Percentiles rank a stretch among this genome's conserved stretches.
These are phyloP conservation scores for Agrocybe pediades DNA, from an alignment of 768 basidiomycete species.

Conservation along the genomic window DNA sequence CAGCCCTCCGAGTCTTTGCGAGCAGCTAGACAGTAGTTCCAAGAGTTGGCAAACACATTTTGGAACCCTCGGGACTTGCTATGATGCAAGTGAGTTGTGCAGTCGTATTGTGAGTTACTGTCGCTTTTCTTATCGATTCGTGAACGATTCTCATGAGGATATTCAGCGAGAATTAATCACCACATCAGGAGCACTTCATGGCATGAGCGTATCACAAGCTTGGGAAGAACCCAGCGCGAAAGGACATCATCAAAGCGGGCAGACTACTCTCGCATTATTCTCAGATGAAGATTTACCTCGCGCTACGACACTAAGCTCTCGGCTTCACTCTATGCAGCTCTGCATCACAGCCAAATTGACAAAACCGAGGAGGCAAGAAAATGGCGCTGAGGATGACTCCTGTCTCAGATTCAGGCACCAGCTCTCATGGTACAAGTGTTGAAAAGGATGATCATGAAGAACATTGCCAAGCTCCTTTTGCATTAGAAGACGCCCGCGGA, in stretches of 20 bases:
- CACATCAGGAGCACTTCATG: neutral
- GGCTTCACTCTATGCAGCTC: too few relatives aligned
- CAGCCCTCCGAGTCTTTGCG: neutral
- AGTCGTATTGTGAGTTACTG: constrained; percentile 3
- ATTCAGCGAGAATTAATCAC: constrained; percentile 2
- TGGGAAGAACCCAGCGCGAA: neutral
- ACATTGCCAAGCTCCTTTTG: neutral
- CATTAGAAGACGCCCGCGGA: constrained; percentile 5
- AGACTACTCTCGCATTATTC: constrained; percentile 4
- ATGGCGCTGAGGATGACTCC: too few relatives aligned
- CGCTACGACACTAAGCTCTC: too few relatives aligned
- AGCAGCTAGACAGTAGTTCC: neutral
- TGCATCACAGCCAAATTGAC: too few relatives aligned
- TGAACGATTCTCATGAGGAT: neutral
- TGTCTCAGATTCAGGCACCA: too few relatives aligned
- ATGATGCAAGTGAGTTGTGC: constrained; percentile 4
- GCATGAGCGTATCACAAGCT: constrained; percentile 11
- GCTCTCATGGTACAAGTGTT: constrained; percentile 1
- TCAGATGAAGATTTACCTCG: constrained; percentile 20
- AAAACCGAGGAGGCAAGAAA: constrained; percentile 2
- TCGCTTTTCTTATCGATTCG: neutral
- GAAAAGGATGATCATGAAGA: neutral
- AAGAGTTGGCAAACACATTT: neutral
- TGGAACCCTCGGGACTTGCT: neutral
- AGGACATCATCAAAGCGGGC: neutral